Conservation (phyloP, 441 rosid genomes). For the Syzygium syzygioides region DNA sequence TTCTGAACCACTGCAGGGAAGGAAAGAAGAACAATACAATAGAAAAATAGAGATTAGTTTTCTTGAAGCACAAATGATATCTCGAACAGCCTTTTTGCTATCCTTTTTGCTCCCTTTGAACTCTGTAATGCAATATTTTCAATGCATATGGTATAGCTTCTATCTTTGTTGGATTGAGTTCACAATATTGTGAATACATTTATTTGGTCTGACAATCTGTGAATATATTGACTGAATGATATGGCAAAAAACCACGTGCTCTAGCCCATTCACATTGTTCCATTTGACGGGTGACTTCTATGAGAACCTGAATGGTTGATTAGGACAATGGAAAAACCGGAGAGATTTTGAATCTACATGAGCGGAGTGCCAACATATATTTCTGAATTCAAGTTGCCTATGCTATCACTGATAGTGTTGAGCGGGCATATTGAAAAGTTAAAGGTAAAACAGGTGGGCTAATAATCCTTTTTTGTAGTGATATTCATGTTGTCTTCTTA, state of each 20-base stretch:
- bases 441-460: neutral
- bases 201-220: neutral
- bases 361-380: neutral
- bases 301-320: neutral
- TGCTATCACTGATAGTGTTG: neutral
- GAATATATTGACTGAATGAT: neutral
- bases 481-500: neutral
- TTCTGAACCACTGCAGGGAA: slow-evolving; percentile 52
- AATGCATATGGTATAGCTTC: neutral
- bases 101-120: neutral
- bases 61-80: neutral
- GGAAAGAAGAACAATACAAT: neutral
- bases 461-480: neutral
- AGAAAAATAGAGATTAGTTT: neutral
- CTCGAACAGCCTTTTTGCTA: neutral
- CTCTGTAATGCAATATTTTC: neutral
- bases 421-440: neutral
- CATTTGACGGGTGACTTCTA: neutral
- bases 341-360: neutral
- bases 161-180: neutral
- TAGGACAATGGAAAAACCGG: neutral
- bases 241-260: neutral
- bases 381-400: neutral
- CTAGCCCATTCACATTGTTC: too few species aligned
- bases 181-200: neutral